Evolutionary conservation across 352 stramenopile species (phyloP).

Genomic region (Phytophthora kernoviae): DNA sequence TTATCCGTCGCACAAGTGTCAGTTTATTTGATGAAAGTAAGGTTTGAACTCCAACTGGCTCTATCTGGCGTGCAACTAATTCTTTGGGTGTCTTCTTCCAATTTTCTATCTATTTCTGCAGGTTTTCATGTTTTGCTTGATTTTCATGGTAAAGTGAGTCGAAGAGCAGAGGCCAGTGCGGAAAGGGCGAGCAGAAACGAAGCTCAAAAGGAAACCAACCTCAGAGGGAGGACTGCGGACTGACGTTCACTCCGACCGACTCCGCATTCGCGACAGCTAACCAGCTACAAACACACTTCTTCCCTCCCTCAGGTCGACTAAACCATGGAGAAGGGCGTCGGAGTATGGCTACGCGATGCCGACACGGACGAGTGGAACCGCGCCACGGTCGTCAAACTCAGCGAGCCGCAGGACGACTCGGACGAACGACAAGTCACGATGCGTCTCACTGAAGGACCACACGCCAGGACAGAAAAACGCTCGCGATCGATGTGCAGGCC

Average conservation of each 20-base stretch:
- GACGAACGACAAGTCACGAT: constrained; percentile 49
- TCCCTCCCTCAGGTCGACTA: no score
- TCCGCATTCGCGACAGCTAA: background rate
- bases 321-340: constrained; percentile 82
- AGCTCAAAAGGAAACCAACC: constrained; percentile 9
- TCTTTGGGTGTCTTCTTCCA: background rate
- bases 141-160: constrained; percentile 1
- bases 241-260: constrained; percentile 4
- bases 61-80: background rate
- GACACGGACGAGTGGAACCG: constrained; percentile 74
- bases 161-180: background rate
- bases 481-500: constrained; percentile 60
- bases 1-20: background rate
- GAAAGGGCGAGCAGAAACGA: constrained; percentile 5
- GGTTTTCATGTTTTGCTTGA: background rate
- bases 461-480: constrained; percentile 49
- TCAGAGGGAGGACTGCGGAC: background rate
- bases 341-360: constrained; percentile 74
- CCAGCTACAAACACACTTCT: background rate
- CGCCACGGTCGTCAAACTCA: constrained; percentile 59
- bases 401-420: constrained; percentile 14
- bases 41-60: background rate
- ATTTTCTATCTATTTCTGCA: background rate
- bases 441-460: constrained; percentile 56
- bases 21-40: background rate